phyloP scores from a whole-genome alignment of 176 grass and related monocot genomes.

The Echinochloa phyllopogon region DNA sequence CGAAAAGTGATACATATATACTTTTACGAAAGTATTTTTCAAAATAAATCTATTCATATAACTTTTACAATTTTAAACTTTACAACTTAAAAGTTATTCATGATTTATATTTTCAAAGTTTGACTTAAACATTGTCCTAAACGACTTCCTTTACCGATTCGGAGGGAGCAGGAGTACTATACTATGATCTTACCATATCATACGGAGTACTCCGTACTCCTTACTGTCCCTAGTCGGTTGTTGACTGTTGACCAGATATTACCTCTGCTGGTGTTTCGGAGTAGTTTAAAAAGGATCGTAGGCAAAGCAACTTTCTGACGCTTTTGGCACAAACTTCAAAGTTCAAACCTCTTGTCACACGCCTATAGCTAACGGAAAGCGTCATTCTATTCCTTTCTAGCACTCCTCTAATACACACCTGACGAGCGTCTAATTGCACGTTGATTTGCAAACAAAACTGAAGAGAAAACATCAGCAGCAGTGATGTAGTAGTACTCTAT shows the following conservation, averaged over 20 bases:
- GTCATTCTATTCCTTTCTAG: background rate
- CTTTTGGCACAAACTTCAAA: conserved; percentile 49
- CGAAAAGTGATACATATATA: too few species aligned
- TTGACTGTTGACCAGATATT: conserved; percentile 31
- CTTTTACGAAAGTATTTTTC: too few species aligned
- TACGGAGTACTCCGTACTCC: background rate
- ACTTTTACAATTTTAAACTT: too few species aligned
- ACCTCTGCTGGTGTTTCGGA: background rate
- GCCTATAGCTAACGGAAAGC: conserved; percentile 31
- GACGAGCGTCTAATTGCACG: background rate
- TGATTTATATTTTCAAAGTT: too few species aligned
- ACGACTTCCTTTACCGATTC: too few species aligned
- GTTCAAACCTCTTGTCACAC: conserved; percentile 34
- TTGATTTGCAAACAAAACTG: background rate
- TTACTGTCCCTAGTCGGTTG: background rate
- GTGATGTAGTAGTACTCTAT: too few species aligned
- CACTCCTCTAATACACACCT: background rate
- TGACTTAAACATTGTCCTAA: too few species aligned
- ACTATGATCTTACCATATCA: background rate
- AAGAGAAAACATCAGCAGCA: background rate
- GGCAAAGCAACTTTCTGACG: conserved; percentile 24
- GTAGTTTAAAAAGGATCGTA: conserved; percentile 29
- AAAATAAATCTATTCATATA: too few species aligned
- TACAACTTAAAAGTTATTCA: too few species aligned
- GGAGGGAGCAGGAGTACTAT: background rate